These are phyloP conservation scores for Salix exigua DNA, from an alignment of 345 rosid species.

Conservation along the genomic window DNA sequence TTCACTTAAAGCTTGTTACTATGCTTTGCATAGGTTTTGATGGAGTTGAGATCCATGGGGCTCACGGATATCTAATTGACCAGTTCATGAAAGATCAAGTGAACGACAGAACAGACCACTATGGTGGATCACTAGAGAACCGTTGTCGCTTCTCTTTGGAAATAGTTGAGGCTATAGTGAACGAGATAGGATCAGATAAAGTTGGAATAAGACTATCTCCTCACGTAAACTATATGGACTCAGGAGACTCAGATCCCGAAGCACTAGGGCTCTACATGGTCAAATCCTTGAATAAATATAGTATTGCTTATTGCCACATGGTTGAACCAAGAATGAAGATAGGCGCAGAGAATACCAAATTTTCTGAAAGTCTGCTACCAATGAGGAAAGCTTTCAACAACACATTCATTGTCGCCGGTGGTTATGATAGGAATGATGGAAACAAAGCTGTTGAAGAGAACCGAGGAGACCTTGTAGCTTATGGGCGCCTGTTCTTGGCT, in stretches of 20 bases:
- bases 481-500: conserved; percentile 51
- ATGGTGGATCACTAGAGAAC: conserved; percentile 60
- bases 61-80: conserved; percentile 44
- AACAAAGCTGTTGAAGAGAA: conserved; percentile 38
- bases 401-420: conserved; percentile 56
- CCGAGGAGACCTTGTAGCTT: conserved; percentile 49
- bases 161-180: conserved; percentile 51
- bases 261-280: conserved; percentile 58
- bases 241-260: conserved; percentile 57
- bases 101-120: conserved; percentile 54
- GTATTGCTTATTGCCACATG: conserved; percentile 58
- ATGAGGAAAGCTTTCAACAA: conserved; percentile 61
- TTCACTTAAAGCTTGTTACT: conserved; percentile 35
- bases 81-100: too few species aligned
- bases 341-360: conserved; percentile 13
- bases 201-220: conserved; percentile 66
- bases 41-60: conserved; percentile 75
- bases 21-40: conserved; percentile 74
- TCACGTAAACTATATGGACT: conserved; percentile 41
- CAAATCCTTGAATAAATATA: conserved; percentile 45
- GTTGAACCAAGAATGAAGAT: conserved; percentile 59
- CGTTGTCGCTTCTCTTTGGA: conserved; percentile 54
- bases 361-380: conserved; percentile 36
- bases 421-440: conserved; percentile 44
- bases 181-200: conserved; percentile 58